Evolutionary conservation across 768 basidiomycete genomes (phyloP).

Genomic region (Tubosaeta sp.): DNA sequence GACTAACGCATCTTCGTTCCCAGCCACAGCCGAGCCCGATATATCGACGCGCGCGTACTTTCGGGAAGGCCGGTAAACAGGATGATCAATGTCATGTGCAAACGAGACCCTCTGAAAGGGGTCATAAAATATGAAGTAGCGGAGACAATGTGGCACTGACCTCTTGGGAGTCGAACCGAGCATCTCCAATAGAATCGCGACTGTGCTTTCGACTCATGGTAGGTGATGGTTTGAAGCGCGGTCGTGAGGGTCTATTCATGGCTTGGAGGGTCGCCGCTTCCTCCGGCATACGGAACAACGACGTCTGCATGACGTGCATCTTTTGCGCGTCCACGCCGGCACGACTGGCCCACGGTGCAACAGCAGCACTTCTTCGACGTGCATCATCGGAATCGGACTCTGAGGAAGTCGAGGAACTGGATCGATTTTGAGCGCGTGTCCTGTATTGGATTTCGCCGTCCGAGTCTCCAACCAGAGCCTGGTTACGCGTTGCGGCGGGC

Average conservation of each 20-base stretch:
- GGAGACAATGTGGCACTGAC: constrained; percentile 31
- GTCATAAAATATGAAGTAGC: neutral
- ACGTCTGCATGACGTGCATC: constrained; percentile 92
- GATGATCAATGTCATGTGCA: constrained; percentile 65
- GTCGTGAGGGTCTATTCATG: constrained; percentile 39
- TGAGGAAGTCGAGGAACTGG: constrained; percentile 27
- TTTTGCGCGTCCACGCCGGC: constrained; percentile 80
- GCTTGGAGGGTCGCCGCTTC: constrained; percentile 63
- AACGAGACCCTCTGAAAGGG: constrained; percentile 67
- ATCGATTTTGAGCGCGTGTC: constrained; percentile 32
- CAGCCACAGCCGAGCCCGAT: constrained; percentile 59
- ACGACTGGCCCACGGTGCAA: constrained; percentile 69
- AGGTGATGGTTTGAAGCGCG: constrained; percentile 35
- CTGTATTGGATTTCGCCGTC: constrained; percentile 51
- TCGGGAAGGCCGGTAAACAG: constrained; percentile 66
- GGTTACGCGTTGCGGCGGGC: constrained; percentile 33
- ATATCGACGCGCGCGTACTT: constrained; percentile 76
- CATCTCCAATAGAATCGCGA: constrained; percentile 74
- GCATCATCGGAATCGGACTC: constrained; percentile 16
- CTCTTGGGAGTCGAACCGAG: constrained; percentile 59
- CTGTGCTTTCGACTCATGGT: constrained; percentile 64
- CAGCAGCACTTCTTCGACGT: constrained; percentile 37
- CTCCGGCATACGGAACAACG: constrained; percentile 75
- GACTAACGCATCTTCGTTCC: constrained; percentile 58
- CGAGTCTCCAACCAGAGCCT: constrained; percentile 50